Conservation (phyloP, 768 basidiomycete genomes). For the Artomyces pyxidatus region DNA sequence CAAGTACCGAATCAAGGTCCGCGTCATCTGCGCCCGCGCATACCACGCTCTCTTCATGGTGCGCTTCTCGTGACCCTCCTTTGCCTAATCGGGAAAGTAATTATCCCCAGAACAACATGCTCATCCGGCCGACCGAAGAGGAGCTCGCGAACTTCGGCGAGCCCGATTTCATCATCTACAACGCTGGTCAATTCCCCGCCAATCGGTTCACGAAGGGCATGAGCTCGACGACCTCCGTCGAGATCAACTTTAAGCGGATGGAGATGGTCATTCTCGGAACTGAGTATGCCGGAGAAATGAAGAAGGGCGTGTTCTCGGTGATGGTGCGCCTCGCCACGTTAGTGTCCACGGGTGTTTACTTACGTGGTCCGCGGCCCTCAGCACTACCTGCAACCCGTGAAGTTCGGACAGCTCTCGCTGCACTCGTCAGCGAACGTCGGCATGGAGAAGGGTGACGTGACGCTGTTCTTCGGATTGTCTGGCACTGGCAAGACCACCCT, state of each 20-base stretch:
- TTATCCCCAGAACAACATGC: slow-evolving; percentile 83
- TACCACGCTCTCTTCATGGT: slow-evolving; percentile 99
- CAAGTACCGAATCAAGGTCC: slow-evolving; percentile 98
- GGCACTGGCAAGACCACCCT: slow-evolving; percentile 99
- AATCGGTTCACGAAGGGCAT: slow-evolving; percentile 99
- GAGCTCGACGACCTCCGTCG: slow-evolving; percentile 97
- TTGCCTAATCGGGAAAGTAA: not conserved
- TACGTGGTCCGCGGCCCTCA: no score
- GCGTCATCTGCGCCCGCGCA: slow-evolving; percentile 95
- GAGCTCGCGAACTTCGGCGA: slow-evolving; percentile 93
- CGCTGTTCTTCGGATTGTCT: slow-evolving; percentile 97
- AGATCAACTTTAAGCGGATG: slow-evolving; percentile 99
- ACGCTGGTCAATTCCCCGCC: slow-evolving; percentile 99
- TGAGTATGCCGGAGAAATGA: slow-evolving; percentile 99
- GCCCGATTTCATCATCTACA: slow-evolving; percentile 99
- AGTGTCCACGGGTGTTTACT: no score
- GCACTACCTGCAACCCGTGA: slow-evolving; percentile 98
- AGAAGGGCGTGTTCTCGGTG: slow-evolving; percentile 99
- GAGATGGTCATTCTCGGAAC: slow-evolving; percentile 99
- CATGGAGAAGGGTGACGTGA: slow-evolving; percentile 81
- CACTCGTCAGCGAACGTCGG: slow-evolving; percentile 98
- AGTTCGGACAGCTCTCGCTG: slow-evolving; percentile 94
- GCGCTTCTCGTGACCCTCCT: slow-evolving; percentile 25
- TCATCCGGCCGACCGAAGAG: slow-evolving; percentile 94
- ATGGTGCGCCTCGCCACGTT: slow-evolving; percentile 79